These are phyloP conservation scores for Vitis amurensis DNA, from an alignment of 164 flowering plant genomes.

Conservation along the genomic window DNA sequence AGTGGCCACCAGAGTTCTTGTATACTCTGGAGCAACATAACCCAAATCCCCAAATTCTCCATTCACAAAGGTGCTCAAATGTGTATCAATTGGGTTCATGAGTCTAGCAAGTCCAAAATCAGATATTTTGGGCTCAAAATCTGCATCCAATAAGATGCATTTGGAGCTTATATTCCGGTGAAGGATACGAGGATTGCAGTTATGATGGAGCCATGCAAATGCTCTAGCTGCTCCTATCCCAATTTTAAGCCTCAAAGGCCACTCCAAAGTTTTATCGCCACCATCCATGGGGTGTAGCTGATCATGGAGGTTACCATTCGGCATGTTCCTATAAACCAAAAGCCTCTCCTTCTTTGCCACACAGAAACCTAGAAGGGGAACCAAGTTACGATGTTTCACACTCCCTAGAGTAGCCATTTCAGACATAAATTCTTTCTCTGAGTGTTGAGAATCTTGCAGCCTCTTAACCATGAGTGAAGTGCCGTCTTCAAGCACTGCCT, in stretches of 20 bases:
- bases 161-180: slow-evolving; percentile 77
- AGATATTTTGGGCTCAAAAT: slow-evolving; percentile 65
- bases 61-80: slow-evolving; percentile 67
- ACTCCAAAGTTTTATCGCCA: slow-evolving; percentile 36
- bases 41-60: slow-evolving; percentile 76
- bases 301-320: slow-evolving; percentile 56
- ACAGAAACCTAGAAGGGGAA: slow-evolving; percentile 70
- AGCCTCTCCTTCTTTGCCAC: slow-evolving; percentile 56
- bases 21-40: slow-evolving; percentile 76
- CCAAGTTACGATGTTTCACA: slow-evolving; percentile 57
- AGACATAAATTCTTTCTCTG: slow-evolving; percentile 58
- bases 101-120: slow-evolving; percentile 80
- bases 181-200: slow-evolving; percentile 67
- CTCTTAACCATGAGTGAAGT: slow-evolving; percentile 54
- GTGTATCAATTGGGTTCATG: slow-evolving; percentile 72
- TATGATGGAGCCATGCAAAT: slow-evolving; percentile 79
- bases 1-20: slow-evolving; percentile 61
- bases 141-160: slow-evolving; percentile 59
- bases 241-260: slow-evolving; percentile 66
- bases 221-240: slow-evolving; percentile 66
- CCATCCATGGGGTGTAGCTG: slow-evolving; percentile 41
- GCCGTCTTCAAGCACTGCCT: slow-evolving; percentile 56
- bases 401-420: slow-evolving; percentile 67
- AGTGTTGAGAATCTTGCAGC: slow-evolving; percentile 59
- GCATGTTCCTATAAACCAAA: slow-evolving; percentile 59